Percentiles rank a stretch among this genome's conserved stretches.
phyloP scores from a whole-genome alignment of 2,329 filamentous ascomycete genomes.

The Beauveria asiatica region DNA sequence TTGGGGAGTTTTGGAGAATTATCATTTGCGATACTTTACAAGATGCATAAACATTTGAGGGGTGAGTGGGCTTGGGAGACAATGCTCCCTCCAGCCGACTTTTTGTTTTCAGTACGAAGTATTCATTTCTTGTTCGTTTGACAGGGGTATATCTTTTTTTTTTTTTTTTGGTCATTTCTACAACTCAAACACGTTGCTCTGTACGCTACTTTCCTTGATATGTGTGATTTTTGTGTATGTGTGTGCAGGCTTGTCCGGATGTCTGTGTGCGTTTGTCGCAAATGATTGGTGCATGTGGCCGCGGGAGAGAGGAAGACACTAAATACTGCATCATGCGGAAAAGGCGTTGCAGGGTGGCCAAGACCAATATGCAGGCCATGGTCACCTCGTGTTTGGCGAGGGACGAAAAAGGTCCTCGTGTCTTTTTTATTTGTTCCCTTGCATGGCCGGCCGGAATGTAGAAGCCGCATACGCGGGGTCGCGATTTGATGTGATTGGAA shows the following conservation, averaged over 20 bases:
- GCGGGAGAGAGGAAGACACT: not conserved
- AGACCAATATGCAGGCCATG: no score
- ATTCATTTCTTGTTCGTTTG: not conserved
- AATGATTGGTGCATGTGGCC: no score
- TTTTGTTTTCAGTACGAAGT: not conserved
- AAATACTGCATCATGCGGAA: not conserved
- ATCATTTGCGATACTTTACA: not conserved
- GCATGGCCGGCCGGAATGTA: no score
- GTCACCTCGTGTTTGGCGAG: no score
- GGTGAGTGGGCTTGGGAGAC: not conserved
- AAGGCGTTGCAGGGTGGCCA: not conserved
- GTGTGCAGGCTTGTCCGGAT: not conserved
- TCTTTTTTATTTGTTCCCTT: no score
- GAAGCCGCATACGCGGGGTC: no score
- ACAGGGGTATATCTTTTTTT: not conserved
- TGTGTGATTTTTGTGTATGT: not conserved
- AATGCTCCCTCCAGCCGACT: not conserved
- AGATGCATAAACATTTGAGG: not conserved
- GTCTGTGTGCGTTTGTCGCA: not conserved
- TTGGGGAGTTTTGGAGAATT: slow-evolving; percentile 5
- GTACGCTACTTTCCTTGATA: not conserved
- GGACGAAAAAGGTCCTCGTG: no score
- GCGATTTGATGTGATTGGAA: no score
- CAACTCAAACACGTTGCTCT: not conserved
- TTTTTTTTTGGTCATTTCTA: not conserved